A percentile compares a stretch with the other conserved stretches of the same genome.
phyloP scores from a whole-genome alignment of 2,329 filamentous ascomycete species.

The Phialocephala subalpina region DNA sequence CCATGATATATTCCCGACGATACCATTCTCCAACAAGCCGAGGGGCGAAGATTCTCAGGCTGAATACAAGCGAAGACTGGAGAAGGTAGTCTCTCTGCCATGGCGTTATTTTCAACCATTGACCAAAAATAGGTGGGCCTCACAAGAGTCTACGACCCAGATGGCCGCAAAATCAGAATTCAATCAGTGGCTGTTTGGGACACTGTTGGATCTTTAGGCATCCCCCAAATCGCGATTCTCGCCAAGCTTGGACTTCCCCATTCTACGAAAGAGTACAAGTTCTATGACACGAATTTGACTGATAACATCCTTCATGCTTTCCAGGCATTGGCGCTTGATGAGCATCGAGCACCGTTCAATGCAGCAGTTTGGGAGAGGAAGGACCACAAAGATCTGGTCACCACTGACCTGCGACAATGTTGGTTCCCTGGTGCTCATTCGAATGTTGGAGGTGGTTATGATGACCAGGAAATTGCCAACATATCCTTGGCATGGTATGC shows the following conservation, averaged over 20 bases:
- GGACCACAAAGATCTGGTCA: constrained; percentile 28
- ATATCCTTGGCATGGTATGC: constrained; percentile 54
- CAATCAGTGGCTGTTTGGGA: constrained; percentile 59
- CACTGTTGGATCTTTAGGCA: constrained; percentile 47
- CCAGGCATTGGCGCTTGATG: constrained; percentile 59
- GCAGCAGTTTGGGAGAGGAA: constrained; percentile 50
- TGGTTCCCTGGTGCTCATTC: constrained; percentile 55
- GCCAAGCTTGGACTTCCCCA: constrained; percentile 46
- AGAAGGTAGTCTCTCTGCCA: constrained; percentile 39
- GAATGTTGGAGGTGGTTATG: constrained; percentile 57
- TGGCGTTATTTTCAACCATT: not conserved
- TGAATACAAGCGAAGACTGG: constrained; percentile 49
- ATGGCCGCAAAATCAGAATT: constrained; percentile 48
- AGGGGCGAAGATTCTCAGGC: constrained; percentile 28
- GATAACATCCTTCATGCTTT: constrained; percentile 55
- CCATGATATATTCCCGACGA: constrained; percentile 40
- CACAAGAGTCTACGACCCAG: constrained; percentile 46
- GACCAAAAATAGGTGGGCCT: constrained; percentile 16
- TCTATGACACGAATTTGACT: constrained; percentile 54
- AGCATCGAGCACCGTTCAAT: constrained; percentile 50
- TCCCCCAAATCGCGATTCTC: constrained; percentile 52
- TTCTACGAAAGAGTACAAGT: constrained; percentile 46
- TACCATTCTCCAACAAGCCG: constrained; percentile 43
- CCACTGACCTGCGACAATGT: constrained; percentile 46
- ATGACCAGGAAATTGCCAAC: constrained; percentile 56